A percentile compares a stretch with the other conserved stretches of the same genome.
phyloP scores from a whole-genome alignment of 2,329 filamentous ascomycete species.

The Ophiostoma angusticollis region DNA sequence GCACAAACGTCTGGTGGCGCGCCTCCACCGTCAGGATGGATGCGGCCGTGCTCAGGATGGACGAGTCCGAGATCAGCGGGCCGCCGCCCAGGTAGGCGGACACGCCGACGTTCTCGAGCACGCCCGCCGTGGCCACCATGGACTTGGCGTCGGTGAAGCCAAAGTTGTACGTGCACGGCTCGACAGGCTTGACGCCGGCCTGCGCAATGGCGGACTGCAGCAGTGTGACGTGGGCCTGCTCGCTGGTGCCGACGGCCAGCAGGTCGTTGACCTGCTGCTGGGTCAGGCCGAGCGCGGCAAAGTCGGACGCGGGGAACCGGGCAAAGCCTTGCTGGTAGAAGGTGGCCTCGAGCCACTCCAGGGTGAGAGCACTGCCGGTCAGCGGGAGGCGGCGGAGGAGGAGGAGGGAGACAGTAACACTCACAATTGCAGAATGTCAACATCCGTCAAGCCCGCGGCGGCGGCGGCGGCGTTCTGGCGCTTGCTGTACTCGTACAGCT shows the following conservation, averaged over 20 bases:
- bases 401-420: slow-evolving; percentile 14
- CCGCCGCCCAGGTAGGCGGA: slow-evolving; percentile 64
- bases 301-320: slow-evolving; percentile 52
- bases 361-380: slow-evolving; percentile 46
- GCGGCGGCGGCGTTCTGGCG: slow-evolving; percentile 38
- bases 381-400: not conserved
- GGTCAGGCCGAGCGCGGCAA: slow-evolving; percentile 47
- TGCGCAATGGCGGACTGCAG: slow-evolving; percentile 48
- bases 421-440: slow-evolving; percentile 48
- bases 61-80: slow-evolving; percentile 45
- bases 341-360: slow-evolving; percentile 60
- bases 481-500: slow-evolving; percentile 34
- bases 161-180: slow-evolving; percentile 62
- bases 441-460: slow-evolving; percentile 33
- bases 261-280: slow-evolving; percentile 45
- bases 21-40: slow-evolving; percentile 62
- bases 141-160: slow-evolving; percentile 48
- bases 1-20: slow-evolving; percentile 62
- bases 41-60: slow-evolving; percentile 52
- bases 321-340: slow-evolving; percentile 63
- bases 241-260: slow-evolving; percentile 47
- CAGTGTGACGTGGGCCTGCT: slow-evolving; percentile 47
- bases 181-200: slow-evolving; percentile 51
- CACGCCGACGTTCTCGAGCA: slow-evolving; percentile 62
- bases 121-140: slow-evolving; percentile 57